phyloP scores from a whole-genome alignment of 768 basidiomycete genomes.

The Kwoniella pini region DNA sequence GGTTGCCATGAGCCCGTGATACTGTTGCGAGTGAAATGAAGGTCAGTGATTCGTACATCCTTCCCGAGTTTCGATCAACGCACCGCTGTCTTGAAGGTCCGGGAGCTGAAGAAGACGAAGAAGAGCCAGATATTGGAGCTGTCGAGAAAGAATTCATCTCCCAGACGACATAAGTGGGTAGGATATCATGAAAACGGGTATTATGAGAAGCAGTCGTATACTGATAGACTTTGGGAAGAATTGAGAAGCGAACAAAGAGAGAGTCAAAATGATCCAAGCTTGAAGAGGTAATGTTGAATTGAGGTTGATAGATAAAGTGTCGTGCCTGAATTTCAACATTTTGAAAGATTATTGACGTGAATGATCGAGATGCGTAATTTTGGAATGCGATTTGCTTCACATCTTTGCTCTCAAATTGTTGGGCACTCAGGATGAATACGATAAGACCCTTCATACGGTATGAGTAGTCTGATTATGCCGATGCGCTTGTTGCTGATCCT shows the following conservation, averaged over 20 bases:
- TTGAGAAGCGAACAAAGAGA: too few species aligned
- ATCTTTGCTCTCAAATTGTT: too few species aligned
- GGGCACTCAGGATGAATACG: constrained; percentile 1
- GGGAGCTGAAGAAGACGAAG: neutral
- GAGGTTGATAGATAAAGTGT: neutral
- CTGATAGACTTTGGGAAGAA: too few species aligned
- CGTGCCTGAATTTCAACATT: neutral
- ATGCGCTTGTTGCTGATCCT: neutral
- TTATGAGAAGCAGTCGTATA: too few species aligned
- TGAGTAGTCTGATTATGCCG: neutral
- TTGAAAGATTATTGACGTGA: neutral
- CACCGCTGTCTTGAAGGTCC: constrained; percentile 2
- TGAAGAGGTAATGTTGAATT: too few species aligned
- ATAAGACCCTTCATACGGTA: constrained; percentile 25
- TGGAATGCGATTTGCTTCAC: too few species aligned
- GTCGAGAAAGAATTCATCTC: too few species aligned
- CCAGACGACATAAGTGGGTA: too few species aligned
- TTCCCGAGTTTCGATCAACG: neutral
- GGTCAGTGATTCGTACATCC: neutral
- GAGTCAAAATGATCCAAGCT: too few species aligned
- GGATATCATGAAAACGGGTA: too few species aligned
- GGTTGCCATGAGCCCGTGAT: constrained; percentile 60
- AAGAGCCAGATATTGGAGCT: neutral
- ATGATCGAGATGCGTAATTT: neutral
- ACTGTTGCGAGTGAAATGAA: neutral